These are phyloP conservation scores for Colletotrichum spaethianum DNA, from an alignment of 2,329 filamentous ascomycete genomes.

Conservation along the genomic window DNA sequence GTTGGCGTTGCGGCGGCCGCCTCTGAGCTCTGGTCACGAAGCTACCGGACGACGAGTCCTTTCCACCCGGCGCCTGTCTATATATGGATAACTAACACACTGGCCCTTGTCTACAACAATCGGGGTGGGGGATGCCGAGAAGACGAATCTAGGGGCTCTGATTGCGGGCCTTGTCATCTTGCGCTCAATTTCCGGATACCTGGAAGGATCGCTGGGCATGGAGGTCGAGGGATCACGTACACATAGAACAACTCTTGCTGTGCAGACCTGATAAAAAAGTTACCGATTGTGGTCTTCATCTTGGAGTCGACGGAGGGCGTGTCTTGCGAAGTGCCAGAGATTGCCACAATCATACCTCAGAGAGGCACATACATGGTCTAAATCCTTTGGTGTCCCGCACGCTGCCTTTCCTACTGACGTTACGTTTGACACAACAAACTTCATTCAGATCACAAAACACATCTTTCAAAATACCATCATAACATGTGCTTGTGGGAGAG, in stretches of 20 bases:
- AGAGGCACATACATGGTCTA: neutral
- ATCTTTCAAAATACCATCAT: neutral
- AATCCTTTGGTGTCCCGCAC: neutral
- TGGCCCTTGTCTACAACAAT: neutral
- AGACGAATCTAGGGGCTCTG: conserved; percentile 1
- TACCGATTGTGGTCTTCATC: no score
- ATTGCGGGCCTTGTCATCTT: conserved; percentile 11
- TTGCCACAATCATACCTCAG: neutral
- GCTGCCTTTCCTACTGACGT: neutral
- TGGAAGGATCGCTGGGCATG: neutral
- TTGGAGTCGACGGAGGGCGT: neutral
- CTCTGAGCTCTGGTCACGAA: conserved; percentile 17
- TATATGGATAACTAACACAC: neutral
- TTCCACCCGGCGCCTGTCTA: neutral
- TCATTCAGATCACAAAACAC: neutral
- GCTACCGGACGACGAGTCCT: conserved; percentile 4
- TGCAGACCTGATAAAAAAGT: no score
- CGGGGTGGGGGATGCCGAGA: no score
- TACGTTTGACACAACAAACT: neutral
- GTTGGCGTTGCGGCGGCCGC: conserved; percentile 19
- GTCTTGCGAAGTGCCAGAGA: neutral
- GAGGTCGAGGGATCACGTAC: no score
- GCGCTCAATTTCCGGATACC: conserved; percentile 17
- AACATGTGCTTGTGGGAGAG: neutral
- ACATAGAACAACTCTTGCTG: no score